Conservation (phyloP, 768 basidiomycete genomes). For the Leccinum broughii region DNA sequence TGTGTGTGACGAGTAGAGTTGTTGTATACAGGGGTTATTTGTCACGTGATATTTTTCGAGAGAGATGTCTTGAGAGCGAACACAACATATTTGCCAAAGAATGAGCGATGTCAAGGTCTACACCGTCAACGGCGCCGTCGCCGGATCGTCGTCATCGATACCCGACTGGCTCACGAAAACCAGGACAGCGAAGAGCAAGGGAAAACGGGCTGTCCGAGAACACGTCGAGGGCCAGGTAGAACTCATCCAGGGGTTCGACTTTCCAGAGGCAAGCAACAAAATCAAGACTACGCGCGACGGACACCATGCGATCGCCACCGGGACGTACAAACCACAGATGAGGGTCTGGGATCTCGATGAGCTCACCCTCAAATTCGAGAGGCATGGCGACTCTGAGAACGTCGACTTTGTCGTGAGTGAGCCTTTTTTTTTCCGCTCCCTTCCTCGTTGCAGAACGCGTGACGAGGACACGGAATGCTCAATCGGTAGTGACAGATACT, state of each 20-base stretch:
- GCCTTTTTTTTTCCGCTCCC: conserved; percentile 27
- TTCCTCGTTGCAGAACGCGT: background rate
- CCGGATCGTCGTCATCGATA: conserved; percentile 86
- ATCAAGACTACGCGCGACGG: conserved; percentile 92
- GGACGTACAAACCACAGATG: conserved; percentile 97
- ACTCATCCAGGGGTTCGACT: conserved; percentile 94
- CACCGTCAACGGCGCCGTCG: conserved; percentile 91
- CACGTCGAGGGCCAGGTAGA: conserved; percentile 84
- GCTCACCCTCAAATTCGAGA: conserved; percentile 90
- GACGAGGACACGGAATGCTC: background rate
- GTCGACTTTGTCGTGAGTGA: conserved; percentile 95
- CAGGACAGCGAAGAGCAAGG: conserved; percentile 52
- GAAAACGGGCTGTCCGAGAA: conserved; percentile 65
- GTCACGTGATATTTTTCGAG: conserved; percentile 19
- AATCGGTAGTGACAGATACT: conserved; percentile 58
- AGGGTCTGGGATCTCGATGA: conserved; percentile 94
- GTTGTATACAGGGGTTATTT: conserved; percentile 8
- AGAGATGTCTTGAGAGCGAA: background rate
- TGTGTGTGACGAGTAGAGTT: background rate
- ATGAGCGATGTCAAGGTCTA: conserved; percentile 74
- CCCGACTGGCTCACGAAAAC: conserved; percentile 91
- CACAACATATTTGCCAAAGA: background rate
- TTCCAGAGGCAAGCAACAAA: conserved; percentile 93
- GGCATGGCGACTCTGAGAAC: conserved; percentile 95
- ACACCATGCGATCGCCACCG: conserved; percentile 89